Evolutionary conservation across 148 eudicot species (phyloP).

Genomic region (Polygonum aviculare): DNA sequence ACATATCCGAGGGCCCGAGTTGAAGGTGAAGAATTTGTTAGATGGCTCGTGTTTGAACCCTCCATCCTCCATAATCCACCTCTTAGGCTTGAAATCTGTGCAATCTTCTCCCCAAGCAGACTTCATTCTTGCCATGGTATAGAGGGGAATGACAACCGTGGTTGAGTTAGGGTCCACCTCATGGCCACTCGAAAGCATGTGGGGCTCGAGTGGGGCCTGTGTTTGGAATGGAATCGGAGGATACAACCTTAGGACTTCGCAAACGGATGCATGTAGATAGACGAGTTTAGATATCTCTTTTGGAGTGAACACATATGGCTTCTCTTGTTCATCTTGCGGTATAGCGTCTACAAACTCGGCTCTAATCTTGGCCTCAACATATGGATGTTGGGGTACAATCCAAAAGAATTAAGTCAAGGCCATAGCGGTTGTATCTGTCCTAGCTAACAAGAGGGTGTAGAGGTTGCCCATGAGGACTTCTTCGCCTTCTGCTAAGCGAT

Average conservation of each 20-base stretch:
- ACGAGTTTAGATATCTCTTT: conserved; percentile 20
- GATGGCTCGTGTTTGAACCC: conserved; percentile 24
- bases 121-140: conserved; percentile 22
- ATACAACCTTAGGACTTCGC: conserved; percentile 24
- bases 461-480: conserved; percentile 11
- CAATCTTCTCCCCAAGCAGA: conserved; percentile 25
- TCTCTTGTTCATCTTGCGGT: background rate
- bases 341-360: background rate
- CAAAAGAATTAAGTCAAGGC: conserved; percentile 24
- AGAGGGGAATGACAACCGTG: conserved; percentile 14
- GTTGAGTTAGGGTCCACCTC: background rate
- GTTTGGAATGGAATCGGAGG: conserved; percentile 26
- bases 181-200: conserved; percentile 24
- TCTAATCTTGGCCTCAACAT: conserved; percentile 9
- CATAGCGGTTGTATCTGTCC: conserved; percentile 19
- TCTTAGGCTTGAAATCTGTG: conserved; percentile 26
- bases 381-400: conserved; percentile 16
- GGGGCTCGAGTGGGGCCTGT: conserved; percentile 15
- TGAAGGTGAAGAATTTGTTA: conserved; percentile 23
- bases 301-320: background rate
- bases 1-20: conserved; percentile 23
- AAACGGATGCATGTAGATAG: conserved; percentile 29
- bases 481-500: background rate
- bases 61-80: conserved; percentile 22
- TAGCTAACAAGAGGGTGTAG: conserved; percentile 17